Evolutionary conservation across 176 grass and related monocot genomes (phyloP).

Genomic region (Triticum monococcum): DNA sequence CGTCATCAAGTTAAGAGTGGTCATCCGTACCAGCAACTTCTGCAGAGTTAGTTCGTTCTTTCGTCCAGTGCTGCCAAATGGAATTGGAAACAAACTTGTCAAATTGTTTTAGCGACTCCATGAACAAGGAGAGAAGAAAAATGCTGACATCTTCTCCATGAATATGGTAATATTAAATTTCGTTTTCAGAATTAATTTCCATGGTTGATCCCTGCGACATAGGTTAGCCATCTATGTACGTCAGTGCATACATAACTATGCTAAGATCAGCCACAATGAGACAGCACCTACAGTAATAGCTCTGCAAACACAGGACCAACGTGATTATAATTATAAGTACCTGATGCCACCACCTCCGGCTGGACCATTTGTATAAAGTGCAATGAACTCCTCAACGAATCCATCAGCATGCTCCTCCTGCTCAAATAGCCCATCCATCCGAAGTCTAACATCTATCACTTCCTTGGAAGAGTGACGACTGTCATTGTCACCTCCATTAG

Average conservation of each 20-base stretch:
- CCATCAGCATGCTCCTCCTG: conserved; percentile 72
- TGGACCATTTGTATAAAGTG: conserved; percentile 92
- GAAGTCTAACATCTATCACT: conserved; percentile 69
- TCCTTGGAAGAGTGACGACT: conserved; percentile 40
- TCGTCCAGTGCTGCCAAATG: conserved; percentile 63
- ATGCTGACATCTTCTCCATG: not conserved
- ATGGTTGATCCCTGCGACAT: not conserved
- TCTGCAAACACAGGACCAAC: not conserved
- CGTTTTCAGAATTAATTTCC: not conserved
- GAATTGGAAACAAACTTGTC: conserved; percentile 23
- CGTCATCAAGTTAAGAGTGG: not conserved
- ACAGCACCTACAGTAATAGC: not conserved
- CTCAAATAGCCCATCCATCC: conserved; percentile 88
- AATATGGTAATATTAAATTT: not conserved
- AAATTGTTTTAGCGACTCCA: conserved; percentile 9
- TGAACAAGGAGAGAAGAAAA: conserved; percentile 13
- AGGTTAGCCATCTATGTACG: not conserved
- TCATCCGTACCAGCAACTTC: conserved; percentile 68
- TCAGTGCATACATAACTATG: not conserved
- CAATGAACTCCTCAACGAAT: conserved; percentile 84
- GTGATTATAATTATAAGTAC: conserved; percentile 37
- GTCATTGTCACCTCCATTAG: conserved; percentile 29
- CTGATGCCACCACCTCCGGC: conserved; percentile 88
- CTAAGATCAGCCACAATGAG: not conserved
- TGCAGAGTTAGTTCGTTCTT: conserved; percentile 76